A percentile compares a stretch with the other conserved stretches of the same genome.
phyloP scores from a whole-genome alignment of 2,329 filamentous ascomycete species.

The Aspergillus quadrilineatus region DNA sequence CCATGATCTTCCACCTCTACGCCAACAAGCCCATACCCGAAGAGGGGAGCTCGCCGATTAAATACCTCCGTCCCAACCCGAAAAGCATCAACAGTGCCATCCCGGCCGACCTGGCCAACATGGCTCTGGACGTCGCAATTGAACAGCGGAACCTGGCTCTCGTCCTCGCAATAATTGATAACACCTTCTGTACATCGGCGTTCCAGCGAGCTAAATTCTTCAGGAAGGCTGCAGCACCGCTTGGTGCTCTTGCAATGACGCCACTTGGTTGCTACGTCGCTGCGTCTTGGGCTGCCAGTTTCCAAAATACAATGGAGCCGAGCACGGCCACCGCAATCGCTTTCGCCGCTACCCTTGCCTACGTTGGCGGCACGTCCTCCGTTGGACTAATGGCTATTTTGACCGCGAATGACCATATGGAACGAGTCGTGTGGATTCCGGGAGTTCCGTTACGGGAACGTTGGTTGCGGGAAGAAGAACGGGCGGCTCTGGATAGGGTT shows the following conservation, averaged over 20 bases:
- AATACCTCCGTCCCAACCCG: constrained; percentile 64
- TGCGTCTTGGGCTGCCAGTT: constrained; percentile 63
- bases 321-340: constrained; percentile 72
- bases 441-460: constrained; percentile 77
- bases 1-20: constrained; percentile 77
- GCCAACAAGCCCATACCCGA: constrained; percentile 75
- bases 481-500: constrained; percentile 80
- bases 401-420: constrained; percentile 93
- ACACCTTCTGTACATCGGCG: constrained; percentile 48
- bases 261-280: constrained; percentile 59
- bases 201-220: constrained; percentile 46
- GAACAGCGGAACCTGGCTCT: constrained; percentile 73
- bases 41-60: constrained; percentile 58
- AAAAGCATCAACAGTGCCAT: constrained; percentile 70
- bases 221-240: constrained; percentile 40
- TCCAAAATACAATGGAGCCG: constrained; percentile 76
- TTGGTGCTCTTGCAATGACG: constrained; percentile 39
- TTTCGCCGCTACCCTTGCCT: constrained; percentile 78
- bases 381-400: constrained; percentile 81
- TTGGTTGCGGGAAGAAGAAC: constrained; percentile 87
- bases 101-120: constrained; percentile 65
- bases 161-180: constrained; percentile 74
- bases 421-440: constrained; percentile 82
- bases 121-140: constrained; percentile 77
- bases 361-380: constrained; percentile 75